Conservation (phyloP, 2,329 filamentous ascomycete genomes). For the Fusarium verrucosum region DNA sequence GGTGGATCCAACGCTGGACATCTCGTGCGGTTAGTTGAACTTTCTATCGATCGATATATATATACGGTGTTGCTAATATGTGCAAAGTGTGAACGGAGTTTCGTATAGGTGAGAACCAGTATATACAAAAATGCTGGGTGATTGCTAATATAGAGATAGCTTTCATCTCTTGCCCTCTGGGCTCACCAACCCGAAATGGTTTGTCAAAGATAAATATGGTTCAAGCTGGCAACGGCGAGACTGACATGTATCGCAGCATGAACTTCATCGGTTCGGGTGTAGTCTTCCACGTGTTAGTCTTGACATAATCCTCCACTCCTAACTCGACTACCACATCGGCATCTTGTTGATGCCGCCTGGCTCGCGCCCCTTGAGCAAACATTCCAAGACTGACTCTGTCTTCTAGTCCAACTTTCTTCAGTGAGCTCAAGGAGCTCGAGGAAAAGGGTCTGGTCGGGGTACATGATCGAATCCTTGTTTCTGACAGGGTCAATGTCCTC, state of each 20-base stretch:
- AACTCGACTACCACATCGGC: too few species aligned
- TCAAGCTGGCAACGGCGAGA: too few species aligned
- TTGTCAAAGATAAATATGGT: too few species aligned
- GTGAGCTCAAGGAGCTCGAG: conserved; percentile 53
- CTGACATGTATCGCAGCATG: conserved; percentile 47
- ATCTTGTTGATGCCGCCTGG: too few species aligned
- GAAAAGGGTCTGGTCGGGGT: conserved; percentile 49
- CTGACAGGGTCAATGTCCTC: conserved; percentile 5
- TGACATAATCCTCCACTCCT: too few species aligned
- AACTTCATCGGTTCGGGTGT: conserved; percentile 79
- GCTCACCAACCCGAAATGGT: conserved; percentile 71
- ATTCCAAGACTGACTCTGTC: too few species aligned
- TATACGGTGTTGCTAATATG: too few species aligned
- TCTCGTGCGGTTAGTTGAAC: too few species aligned
- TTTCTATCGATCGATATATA: conserved; percentile 1
- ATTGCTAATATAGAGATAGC: conserved; percentile 42
- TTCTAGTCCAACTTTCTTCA: conserved; percentile 57
- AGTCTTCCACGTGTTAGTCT: conserved; percentile 69
- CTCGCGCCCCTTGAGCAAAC: too few species aligned
- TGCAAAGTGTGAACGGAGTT: conserved; percentile 45
- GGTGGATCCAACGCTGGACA: too few species aligned
- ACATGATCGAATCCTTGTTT: conserved; percentile 1
- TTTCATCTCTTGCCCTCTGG: conserved; percentile 74
- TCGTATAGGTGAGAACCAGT: conserved; percentile 46
- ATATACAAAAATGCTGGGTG: neutral